These are phyloP conservation scores for Saturnispora dispora DNA, from an alignment of 805 yeast genomes.

Conservation along the genomic window DNA sequence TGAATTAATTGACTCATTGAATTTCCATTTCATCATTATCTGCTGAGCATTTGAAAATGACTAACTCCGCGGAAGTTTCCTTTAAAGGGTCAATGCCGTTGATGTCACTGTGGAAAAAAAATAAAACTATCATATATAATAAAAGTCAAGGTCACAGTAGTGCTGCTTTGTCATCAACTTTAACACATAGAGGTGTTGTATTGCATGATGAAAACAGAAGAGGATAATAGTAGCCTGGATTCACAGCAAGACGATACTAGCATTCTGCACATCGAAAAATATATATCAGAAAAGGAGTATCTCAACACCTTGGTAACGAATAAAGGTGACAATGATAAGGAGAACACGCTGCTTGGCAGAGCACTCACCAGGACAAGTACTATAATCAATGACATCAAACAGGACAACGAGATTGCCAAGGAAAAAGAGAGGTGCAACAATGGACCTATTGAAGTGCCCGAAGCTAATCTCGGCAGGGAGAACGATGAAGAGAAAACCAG, in stretches of 20 bases:
- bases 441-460: background rate
- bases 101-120: background rate
- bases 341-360: background rate
- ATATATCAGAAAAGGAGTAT: background rate
- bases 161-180: background rate
- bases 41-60: background rate
- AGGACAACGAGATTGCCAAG: conserved; percentile 24
- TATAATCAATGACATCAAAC: conserved; percentile 22
- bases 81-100: background rate
- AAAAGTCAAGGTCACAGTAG: background rate
- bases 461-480: background rate
- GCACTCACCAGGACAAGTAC: conserved; percentile 20
- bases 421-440: conserved; percentile 9
- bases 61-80: background rate
- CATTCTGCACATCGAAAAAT: background rate
- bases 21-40: background rate
- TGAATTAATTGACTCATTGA: background rate
- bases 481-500: conserved; percentile 7
- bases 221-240: background rate
- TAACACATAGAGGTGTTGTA: background rate
- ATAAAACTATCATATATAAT: background rate
- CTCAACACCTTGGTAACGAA: background rate
- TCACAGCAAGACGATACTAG: background rate
- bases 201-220: background rate
- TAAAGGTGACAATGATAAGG: background rate